A percentile compares a stretch with the other conserved stretches of the same genome.
Conservation (phyloP, 2,329 filamentous ascomycete species). For the Neodidymelliopsis sp. region DNA sequence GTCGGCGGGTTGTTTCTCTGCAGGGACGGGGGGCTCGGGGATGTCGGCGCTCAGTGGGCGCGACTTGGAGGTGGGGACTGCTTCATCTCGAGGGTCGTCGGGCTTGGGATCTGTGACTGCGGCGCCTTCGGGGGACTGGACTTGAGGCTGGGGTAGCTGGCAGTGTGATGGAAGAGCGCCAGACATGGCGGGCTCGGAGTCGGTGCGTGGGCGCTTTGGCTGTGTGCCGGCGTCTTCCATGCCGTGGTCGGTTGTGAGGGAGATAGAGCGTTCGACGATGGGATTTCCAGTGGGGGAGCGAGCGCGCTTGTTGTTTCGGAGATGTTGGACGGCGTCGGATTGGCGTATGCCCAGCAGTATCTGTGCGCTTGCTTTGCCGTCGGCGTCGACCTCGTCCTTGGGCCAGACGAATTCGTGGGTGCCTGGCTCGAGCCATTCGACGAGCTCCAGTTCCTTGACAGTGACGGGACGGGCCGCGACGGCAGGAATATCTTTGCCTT, state of each 20-base stretch:
- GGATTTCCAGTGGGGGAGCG: conserved; percentile 23
- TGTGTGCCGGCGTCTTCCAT: conserved; percentile 25
- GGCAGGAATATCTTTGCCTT: conserved; percentile 86
- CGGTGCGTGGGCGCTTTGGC: conserved; percentile 35
- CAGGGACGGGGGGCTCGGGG: conserved; percentile 9
- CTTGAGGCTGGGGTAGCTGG: neutral
- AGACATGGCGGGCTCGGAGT: conserved; percentile 43
- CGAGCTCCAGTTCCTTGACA: conserved; percentile 76
- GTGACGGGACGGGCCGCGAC: conserved; percentile 83
- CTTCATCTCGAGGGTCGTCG: neutral
- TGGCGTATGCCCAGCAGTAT: conserved; percentile 61
- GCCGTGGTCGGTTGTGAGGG: conserved; percentile 1
- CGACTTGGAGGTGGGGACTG: neutral
- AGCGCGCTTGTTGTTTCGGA: conserved; percentile 36
- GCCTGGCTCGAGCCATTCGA: conserved; percentile 85
- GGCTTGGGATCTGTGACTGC: neutral
- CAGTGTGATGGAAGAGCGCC: conserved; percentile 36
- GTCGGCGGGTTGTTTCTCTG: conserved; percentile 13
- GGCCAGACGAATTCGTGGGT: conserved; percentile 83
- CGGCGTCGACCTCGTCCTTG: conserved; percentile 74
- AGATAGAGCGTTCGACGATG: conserved; percentile 1
- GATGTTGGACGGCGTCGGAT: conserved; percentile 39
- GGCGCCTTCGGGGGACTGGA: neutral
- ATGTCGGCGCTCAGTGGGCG: conserved; percentile 7
- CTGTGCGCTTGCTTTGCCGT: conserved; percentile 79